Base-by-base conservation (phyloP, 2,329 filamentous ascomycete genomes). In the Thielaviopsis ethacetica region DNA sequence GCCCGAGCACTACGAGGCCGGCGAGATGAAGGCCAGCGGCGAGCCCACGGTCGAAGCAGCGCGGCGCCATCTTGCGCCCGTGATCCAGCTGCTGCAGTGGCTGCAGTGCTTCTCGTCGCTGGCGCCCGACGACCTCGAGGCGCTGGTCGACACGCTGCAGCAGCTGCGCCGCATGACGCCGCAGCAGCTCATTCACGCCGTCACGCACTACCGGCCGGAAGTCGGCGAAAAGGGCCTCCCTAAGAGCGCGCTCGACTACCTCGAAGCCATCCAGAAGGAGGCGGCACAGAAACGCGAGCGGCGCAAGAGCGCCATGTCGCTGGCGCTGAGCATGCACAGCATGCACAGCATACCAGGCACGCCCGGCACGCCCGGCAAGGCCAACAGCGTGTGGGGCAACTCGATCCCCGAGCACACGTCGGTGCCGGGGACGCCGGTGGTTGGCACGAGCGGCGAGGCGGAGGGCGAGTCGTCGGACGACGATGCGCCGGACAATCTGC, bases 51-150 rank as follows among this genome's bases (percentile, higher is more conserved):
- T 93, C 21, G 91, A 97, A 50, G 81, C 90, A 3, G 84, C 90
- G 22, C 80, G 90, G 63, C 81, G 85, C 62, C 91, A 98, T 69
- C 77, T 98, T 21, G 86, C 88, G 7, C 93, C 93, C 4, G 81
- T 95, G 21, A 91, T 97, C 59, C 93, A 98, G 70, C 77, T 98
- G 2, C 76, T 98, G 5, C 93, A 98, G 71, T 98, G 93, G 93
- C 76, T 98, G 41, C 93, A 98, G 69, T 96, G 91, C 70, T 97
- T 97, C 71, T 97, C 93, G 1, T 95, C 90, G 0, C 78, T 97
- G 3, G 89, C 84, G 5, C 73, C 75, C 12, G 90, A 97, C 67
- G 91, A 97, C 67, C 75, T 93, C 44, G 90, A 95, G 67, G 88
- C 89, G 2, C 78, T 98, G 17, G 83, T 95, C 30, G 88, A 83